phyloP scores from a whole-genome alignment of 2,329 filamentous ascomycete genomes.

The Clonostachys rhizophaga region DNA sequence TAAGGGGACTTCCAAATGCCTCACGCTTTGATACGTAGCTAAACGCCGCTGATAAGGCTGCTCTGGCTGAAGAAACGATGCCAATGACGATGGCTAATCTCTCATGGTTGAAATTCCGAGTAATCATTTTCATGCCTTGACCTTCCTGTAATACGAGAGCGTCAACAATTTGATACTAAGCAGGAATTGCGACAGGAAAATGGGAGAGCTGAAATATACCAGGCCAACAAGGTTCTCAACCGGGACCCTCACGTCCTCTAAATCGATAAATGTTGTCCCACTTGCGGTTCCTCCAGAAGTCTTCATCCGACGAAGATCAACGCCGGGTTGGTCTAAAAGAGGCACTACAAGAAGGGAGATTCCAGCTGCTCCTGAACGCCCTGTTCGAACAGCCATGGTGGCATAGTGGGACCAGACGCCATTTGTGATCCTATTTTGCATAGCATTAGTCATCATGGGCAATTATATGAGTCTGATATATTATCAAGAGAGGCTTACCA shows the following conservation, averaged over 20 bases:
- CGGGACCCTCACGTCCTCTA: constrained; percentile 52
- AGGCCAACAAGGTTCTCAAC: constrained; percentile 44
- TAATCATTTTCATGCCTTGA: constrained; percentile 51
- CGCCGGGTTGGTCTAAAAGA: constrained; percentile 39
- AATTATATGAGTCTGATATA: no score
- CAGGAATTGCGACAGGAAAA: no score
- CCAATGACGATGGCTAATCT: constrained; percentile 52
- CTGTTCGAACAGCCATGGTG: constrained; percentile 58
- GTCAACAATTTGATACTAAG: no score
- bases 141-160: constrained; percentile 32
- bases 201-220: no score
- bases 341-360: constrained; percentile 58
- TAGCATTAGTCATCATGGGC: no score
- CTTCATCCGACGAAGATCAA: constrained; percentile 45
- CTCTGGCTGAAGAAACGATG: constrained; percentile 51
- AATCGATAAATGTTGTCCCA: constrained; percentile 50
- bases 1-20: constrained; percentile 54
- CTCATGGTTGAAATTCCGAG: constrained; percentile 58
- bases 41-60: constrained; percentile 48
- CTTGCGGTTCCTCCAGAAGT: constrained; percentile 66
- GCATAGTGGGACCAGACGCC: constrained; percentile 55
- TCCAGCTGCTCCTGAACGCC: constrained; percentile 44
- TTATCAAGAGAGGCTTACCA: constrained; percentile 32
- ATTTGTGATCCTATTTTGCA: constrained; percentile 50
- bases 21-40: constrained; percentile 44